Percentiles rank a stretch among this genome's conserved stretches.
Conservation (phyloP, 2,329 filamentous ascomycete genomes). For the Hyphodiscus sp. region DNA sequence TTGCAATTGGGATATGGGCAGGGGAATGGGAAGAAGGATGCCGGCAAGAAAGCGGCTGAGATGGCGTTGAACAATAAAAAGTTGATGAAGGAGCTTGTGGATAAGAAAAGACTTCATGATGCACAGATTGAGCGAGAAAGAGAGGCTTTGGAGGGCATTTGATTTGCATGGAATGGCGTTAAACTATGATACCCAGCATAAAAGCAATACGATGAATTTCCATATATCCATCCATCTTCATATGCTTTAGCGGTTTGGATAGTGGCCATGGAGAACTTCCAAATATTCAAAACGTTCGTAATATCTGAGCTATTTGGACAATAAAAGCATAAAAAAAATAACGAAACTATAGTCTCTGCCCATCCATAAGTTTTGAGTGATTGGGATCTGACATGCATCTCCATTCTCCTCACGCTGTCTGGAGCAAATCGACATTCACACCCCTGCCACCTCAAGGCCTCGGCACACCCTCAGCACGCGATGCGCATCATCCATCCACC, state of each 20-base stretch:
- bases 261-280: too few relatives aligned
- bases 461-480: constrained; percentile 4
- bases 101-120: constrained; percentile 40
- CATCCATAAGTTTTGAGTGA: too few relatives aligned
- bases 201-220: too few relatives aligned
- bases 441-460: constrained; percentile 7
- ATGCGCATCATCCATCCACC: constrained; percentile 1
- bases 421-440: background rate
- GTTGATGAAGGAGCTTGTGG: constrained; percentile 41
- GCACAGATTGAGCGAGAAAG: constrained; percentile 28
- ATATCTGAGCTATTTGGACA: too few relatives aligned
- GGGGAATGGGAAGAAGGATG: constrained; percentile 62
- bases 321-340: too few relatives aligned
- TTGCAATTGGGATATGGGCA: constrained; percentile 57
- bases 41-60: constrained; percentile 59
- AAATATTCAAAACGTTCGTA: too few relatives aligned
- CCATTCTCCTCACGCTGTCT: background rate
- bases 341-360: too few relatives aligned
- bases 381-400: too few relatives aligned
- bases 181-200: too few relatives aligned
- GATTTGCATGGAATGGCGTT: background rate
- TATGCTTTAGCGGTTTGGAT: too few relatives aligned
- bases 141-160: constrained; percentile 13
- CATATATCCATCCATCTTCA: too few relatives aligned
- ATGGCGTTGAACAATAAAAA: constrained; percentile 61